Conservation (phyloP, 306 rosid genomes). For the Prunus armeniaca region DNA sequence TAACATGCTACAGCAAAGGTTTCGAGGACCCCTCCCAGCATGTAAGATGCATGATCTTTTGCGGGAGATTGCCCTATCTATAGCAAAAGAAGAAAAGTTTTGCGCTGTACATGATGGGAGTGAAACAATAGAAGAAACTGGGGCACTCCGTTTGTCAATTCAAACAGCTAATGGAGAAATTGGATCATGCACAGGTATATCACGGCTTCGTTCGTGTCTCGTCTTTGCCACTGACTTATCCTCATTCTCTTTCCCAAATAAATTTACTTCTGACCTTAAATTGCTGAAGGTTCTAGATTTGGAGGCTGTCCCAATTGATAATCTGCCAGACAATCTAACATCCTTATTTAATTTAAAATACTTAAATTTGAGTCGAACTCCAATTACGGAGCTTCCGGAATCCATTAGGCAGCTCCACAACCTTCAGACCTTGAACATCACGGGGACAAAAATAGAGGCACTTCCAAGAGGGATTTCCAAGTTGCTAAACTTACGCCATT, state of each 20-base stretch:
- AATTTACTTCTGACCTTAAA: neutral
- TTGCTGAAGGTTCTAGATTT: no score
- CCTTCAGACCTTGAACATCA: no score
- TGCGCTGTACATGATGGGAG: neutral
- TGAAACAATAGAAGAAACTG: neutral
- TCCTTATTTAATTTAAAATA: no score
- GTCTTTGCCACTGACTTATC: neutral
- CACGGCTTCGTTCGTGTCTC: neutral
- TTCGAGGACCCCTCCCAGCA: neutral
- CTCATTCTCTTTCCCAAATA: neutral
- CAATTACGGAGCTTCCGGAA: no score
- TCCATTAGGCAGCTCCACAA: no score
- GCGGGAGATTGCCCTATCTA: constrained; percentile 10
- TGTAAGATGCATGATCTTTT: constrained; percentile 29
- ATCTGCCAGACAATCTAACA: no score
- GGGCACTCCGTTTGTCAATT: neutral
- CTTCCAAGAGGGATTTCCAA: neutral
- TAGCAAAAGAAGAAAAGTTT: neutral
- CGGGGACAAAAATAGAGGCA: no score
- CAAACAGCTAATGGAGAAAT: no score
- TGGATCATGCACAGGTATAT: neutral
- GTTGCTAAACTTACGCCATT: no score
- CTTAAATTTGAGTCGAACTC: no score
- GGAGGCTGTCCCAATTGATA: no score
- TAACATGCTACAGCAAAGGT: constrained; percentile 10